phyloP scores from a whole-genome alignment of 768 basidiomycete species.

The Auriscalpium orientale region DNA sequence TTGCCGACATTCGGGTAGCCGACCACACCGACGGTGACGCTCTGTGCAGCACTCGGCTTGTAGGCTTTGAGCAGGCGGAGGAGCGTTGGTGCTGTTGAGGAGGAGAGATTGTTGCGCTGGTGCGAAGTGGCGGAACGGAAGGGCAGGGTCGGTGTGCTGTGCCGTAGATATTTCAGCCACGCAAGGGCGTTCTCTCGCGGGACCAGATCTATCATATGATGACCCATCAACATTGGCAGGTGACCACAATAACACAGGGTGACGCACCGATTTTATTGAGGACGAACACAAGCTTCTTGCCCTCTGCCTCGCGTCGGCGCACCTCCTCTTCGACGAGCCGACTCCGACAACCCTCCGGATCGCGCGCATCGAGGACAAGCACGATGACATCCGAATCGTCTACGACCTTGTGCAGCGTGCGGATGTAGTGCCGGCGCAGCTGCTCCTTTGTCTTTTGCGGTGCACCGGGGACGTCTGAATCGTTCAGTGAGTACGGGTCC shows the following conservation, averaged over 20 bases:
- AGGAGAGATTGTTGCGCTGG: slow-evolving; percentile 77
- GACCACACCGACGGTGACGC: slow-evolving; percentile 83
- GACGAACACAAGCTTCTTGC: slow-evolving; percentile 89
- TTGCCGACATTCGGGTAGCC: slow-evolving; percentile 98
- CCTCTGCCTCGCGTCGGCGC: slow-evolving; percentile 71
- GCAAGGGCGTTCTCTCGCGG: slow-evolving; percentile 80
- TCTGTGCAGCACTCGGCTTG: slow-evolving; percentile 56
- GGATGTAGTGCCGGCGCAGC: slow-evolving; percentile 64
- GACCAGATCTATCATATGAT: slow-evolving; percentile 61
- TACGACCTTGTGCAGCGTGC: slow-evolving; percentile 83
- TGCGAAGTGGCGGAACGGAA: slow-evolving; percentile 76
- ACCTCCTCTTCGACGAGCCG: slow-evolving; percentile 93
- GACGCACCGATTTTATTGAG: slow-evolving; percentile 92
- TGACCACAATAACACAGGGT: background rate
- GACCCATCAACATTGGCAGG: background rate
- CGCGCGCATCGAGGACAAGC: slow-evolving; percentile 86
- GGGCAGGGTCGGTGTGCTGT: slow-evolving; percentile 86
- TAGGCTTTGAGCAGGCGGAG: slow-evolving; percentile 80
- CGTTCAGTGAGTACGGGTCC: slow-evolving; percentile 27
- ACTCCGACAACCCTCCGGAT: slow-evolving; percentile 91
- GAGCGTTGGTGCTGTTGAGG: slow-evolving; percentile 66
- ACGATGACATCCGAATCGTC: slow-evolving; percentile 89
- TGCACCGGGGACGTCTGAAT: slow-evolving; percentile 17
- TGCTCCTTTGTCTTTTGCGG: slow-evolving; percentile 58
- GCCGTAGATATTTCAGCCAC: slow-evolving; percentile 89